Conservation (phyloP, 202 grass and related monocot species). For the Schoenoplectus triqueter region DNA sequence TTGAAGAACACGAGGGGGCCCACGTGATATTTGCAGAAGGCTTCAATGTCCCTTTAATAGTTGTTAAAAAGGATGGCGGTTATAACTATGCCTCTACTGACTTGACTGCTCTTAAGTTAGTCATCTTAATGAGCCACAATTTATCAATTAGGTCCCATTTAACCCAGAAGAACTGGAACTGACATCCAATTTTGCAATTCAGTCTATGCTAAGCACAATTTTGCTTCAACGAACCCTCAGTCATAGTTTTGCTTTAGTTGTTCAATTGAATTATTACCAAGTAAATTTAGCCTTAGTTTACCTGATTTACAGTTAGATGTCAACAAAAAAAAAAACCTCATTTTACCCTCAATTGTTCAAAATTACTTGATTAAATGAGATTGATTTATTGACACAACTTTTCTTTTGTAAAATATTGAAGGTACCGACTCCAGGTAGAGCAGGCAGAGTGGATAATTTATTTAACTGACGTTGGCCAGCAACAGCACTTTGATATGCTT, state of each 20-base stretch:
- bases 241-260: not conserved
- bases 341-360: not conserved
- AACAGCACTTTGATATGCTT: conserved; percentile 95
- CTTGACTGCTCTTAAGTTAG: conserved; percentile 83
- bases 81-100: conserved; percentile 98
- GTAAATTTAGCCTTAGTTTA: not conserved
- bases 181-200: not conserved
- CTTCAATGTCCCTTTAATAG: conserved; percentile 81
- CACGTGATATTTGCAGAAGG: conserved; percentile 76
- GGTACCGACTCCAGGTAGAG: conserved; percentile 82
- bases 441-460: conserved; percentile 98
- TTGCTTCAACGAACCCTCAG: not conserved
- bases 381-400: conserved; percentile 32
- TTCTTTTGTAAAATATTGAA: conserved; percentile 41
- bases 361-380: conserved; percentile 3
- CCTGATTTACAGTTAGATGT: not conserved
- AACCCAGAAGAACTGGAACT: not conserved
- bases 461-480: conserved; percentile 92
- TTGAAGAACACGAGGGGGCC: conserved; percentile 83
- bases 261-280: not conserved
- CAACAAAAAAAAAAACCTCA: not conserved
- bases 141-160: not conserved
- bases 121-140: conserved; percentile 9
- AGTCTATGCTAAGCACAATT: not conserved
- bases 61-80: conserved; percentile 90